A percentile compares a stretch with the other conserved stretches of the same genome.
Conservation (phyloP, 1,284 basidiomycete genomes). For the Austroboletus niveus region DNA sequence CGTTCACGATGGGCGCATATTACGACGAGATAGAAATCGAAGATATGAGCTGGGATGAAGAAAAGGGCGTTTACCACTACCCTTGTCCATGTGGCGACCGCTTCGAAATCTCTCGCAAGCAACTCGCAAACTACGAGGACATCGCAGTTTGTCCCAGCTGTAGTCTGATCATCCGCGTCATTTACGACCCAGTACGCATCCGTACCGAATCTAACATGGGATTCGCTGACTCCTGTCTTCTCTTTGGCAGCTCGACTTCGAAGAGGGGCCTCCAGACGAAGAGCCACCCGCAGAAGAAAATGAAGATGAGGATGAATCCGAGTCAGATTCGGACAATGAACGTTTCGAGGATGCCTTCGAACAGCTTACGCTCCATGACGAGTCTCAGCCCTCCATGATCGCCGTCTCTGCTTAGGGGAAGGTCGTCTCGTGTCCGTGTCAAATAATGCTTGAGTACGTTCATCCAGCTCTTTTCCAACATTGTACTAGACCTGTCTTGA, state of each 20-base stretch:
- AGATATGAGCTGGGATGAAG: slow-evolving; percentile 90
- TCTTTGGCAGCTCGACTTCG: slow-evolving; percentile 62
- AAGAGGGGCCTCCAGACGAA: slow-evolving; percentile 59
- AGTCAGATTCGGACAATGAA: slow-evolving; percentile 44
- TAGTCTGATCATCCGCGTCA: slow-evolving; percentile 88
- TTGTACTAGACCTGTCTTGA: not conserved
- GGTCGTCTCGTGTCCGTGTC: not conserved
- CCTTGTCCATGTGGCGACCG: slow-evolving; percentile 98
- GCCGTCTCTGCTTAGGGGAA: slow-evolving; percentile 16
- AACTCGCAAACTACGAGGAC: slow-evolving; percentile 90
- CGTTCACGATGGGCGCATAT: slow-evolving; percentile 65
- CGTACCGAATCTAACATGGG: not conserved
- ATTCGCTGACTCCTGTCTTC: not conserved
- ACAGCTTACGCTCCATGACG: slow-evolving; percentile 49
- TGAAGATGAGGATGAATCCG: slow-evolving; percentile 39
- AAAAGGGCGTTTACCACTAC: slow-evolving; percentile 86
- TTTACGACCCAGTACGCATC: slow-evolving; percentile 88
- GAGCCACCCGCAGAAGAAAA: slow-evolving; percentile 41
- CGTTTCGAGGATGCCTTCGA: slow-evolving; percentile 66
- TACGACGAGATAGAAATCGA: slow-evolving; percentile 96
- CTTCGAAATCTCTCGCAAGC: slow-evolving; percentile 91
- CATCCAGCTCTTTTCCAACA: not conserved
- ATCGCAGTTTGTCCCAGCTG: slow-evolving; percentile 98
- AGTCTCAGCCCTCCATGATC: slow-evolving; percentile 6
- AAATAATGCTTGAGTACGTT: slow-evolving; percentile 3